Conservation (phyloP, 73 alveolate genomes). For the Paramecium primaurelia region DNA sequence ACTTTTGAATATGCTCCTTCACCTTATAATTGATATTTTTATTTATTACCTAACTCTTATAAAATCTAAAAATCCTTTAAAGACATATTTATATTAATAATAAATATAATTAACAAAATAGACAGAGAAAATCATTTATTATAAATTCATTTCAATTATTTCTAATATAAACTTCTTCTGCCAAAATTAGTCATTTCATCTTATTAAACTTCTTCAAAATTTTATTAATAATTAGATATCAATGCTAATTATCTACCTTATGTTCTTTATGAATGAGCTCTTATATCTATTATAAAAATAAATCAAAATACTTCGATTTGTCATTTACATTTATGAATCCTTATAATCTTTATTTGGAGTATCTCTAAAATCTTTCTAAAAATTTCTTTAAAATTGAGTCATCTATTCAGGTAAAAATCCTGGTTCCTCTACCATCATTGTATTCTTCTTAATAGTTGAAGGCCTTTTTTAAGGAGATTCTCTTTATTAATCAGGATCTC, state of each 20-base stretch:
- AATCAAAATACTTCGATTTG: not conserved
- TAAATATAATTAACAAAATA: not conserved
- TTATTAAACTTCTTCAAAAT: not conserved
- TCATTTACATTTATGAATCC: not conserved
- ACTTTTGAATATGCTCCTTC: conserved; percentile 84
- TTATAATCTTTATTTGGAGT: not conserved
- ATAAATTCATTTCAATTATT: not conserved
- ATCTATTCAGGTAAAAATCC: conserved; percentile 35
- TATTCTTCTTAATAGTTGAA: not conserved
- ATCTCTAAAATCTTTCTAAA: not conserved
- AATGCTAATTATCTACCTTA: not conserved
- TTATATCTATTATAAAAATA: not conserved
- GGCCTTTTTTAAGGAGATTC: not conserved
- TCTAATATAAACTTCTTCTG: conserved; percentile 27
- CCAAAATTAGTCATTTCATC: conserved; percentile 52
- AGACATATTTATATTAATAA: conserved; percentile 9
- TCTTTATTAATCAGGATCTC: not conserved
- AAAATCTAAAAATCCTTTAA: conserved; percentile 16
- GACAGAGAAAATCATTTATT: not conserved
- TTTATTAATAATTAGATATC: not conserved
- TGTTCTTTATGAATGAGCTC: conserved; percentile 21
- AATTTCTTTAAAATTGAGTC: conserved; percentile 8
- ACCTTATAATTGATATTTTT: conserved; percentile 53
- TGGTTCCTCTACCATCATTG: conserved; percentile 3
- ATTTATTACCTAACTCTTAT: not conserved